Base-by-base conservation (phyloP, 2,329 filamentous ascomycete species). In the Pseudovirgaria hyperparasitica region DNA sequence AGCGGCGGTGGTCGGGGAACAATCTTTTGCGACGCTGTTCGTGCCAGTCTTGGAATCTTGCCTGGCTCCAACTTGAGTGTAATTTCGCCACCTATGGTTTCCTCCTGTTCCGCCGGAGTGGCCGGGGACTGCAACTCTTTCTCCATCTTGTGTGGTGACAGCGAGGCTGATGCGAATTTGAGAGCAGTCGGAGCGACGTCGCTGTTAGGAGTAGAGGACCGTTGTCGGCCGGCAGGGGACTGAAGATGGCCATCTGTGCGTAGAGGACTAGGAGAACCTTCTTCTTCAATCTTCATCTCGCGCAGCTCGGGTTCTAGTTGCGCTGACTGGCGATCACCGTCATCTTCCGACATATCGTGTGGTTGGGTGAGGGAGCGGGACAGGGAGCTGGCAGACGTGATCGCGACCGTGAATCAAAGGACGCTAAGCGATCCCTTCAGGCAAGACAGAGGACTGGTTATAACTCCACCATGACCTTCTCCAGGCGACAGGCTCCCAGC, bases 21-120 rank as follows among this genome's bases (percentile, higher is more conserved):
- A 26, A 74, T 54, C 52, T 82, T 92, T 40, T 81, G 73, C 12
- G 80, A 78, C 19, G 72, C 60, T 46, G 79, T 82, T 42, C 84
- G 77, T 39, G 76, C 67, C 31, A 80, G 60, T 55, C 82, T 90
- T 23, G 77, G 70, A 21, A 72, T 67, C 44, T 79, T 72, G 13
- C 70, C 70, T 15, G 70, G 67, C 52, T 76, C 71, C 45, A 70
- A 57, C 49, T 74, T 76, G 43, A 77, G 50, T 26, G 63, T 67
- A 31, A 77, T 70, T 34, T 71, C 70, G 37, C 68, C 72, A 32
- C 67, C 66, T 27, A 76, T 54, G 21, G 60, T 60, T 40, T 72
- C 66, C 45, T 71, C 64, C 19, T 59, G 43, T 30, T 62, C 55
- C 29, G 45, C 46, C 27, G 50, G 53, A 27, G 42, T 34, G 6